Evolutionary conservation across 208 protist species (phyloP).

Genomic region (Acanthamoeba castellanii): DNA sequence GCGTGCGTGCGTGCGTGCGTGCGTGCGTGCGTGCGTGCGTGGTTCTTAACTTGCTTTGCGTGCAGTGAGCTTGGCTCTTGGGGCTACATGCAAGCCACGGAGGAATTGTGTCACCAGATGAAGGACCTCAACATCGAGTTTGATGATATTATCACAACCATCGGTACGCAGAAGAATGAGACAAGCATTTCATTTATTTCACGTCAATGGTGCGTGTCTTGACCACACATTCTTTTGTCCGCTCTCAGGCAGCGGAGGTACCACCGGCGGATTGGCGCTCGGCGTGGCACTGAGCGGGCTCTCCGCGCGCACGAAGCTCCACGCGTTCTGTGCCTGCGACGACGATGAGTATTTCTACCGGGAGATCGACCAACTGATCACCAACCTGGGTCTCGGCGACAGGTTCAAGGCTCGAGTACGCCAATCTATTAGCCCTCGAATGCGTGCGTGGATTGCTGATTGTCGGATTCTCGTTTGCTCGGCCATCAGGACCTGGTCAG

Average conservation of each 20-base stretch:
- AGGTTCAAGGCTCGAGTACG: not conserved
- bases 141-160: not conserved
- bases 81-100: conserved; percentile 78
- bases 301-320: not conserved
- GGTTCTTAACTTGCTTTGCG: not conserved
- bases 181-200: not conserved
- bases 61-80: conserved; percentile 76
- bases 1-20: not conserved
- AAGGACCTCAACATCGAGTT: conserved; percentile 26
- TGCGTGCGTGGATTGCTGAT: not conserved
- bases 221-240: not conserved
- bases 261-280: conserved; percentile 77
- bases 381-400: not conserved
- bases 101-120: conserved; percentile 78
- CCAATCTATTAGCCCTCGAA: not conserved
- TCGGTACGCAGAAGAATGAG: conserved; percentile 16
- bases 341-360: conserved; percentile 69
- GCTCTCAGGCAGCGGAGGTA: conserved; percentile 76
- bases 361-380: conserved; percentile 51
- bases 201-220: not conserved
- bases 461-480: not conserved
- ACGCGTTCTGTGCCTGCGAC: conserved; percentile 69
- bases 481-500: not conserved
- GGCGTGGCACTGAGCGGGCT: conserved; percentile 67
- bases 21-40: too few relatives aligned